Evolutionary conservation across 2,329 filamentous ascomycete species (phyloP), one percentile per base, ranked within the genome.

Genomic region (Botrytis galanthina): DNA sequence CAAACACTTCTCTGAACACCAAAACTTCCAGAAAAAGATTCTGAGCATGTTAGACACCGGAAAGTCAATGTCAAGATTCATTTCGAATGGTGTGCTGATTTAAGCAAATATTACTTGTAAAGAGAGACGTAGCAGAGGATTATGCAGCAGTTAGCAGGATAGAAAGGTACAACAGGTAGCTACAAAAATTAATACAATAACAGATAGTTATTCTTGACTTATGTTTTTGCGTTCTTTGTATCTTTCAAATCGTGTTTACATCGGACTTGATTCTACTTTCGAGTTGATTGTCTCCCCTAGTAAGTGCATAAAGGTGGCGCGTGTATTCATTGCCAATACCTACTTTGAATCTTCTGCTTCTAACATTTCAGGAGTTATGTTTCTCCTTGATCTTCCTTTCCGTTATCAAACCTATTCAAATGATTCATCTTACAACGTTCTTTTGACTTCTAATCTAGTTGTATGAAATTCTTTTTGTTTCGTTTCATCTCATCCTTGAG

Each of bases 11-110:
- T 60, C 35, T 74, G 12, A 77, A 75, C 59, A 18, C 75, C 12
- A 72, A 75, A 73, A 74, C 75, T 57, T 42, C 42, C 37, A 75
- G 71, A 18, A 76, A 71, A 61, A 71, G 71, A 71, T 77, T 71
- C 32, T 73, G 26, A 73, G 37, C 37, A 42, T 57, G n/a, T 22
- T 32, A 20, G n/a, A 22, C 18, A 29, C 16, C 0, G 37, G 26
- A 54, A 54, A 54, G 16, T 57, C 66, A 22, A 57, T 66, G 3
- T 32, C n/a, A 26, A 39, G 22, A 22, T 20, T 26, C 10, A 6
- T 9, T n/a, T 26, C n/a, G 9, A 57, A 42, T 7, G 37, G 20
- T 68, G 10, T 68, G 37, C 66, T 9, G 29, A 26, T 22, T 35
- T 35, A 57, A 18, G 37, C 37, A 32, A 42, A 57, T 12, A n/a